Percentiles rank a stretch among this genome's conserved stretches.
phyloP scores from a whole-genome alignment of 2,329 filamentous ascomycete genomes.

The Nannizziopsis barbatae region DNA sequence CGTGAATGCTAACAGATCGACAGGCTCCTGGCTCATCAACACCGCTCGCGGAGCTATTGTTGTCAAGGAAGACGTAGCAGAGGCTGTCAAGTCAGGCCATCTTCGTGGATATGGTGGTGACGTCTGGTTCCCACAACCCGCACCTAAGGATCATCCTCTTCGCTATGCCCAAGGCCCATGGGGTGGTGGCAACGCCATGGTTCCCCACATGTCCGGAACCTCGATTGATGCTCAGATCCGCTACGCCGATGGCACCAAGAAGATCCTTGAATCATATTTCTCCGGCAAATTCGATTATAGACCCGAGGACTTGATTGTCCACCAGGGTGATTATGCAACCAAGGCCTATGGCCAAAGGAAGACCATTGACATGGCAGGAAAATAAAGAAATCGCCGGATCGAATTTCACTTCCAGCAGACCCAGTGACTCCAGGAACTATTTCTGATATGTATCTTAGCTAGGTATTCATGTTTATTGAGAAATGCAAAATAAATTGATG shows the following conservation, averaged over 20 bases:
- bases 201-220: conserved; percentile 96
- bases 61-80: conserved; percentile 97
- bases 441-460: too few relatives aligned
- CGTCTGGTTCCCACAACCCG: conserved; percentile 91
- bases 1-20: conserved; percentile 2
- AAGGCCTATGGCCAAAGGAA: conserved; percentile 75
- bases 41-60: conserved; percentile 97
- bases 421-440: too few relatives aligned
- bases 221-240: conserved; percentile 96
- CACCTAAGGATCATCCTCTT: conserved; percentile 82
- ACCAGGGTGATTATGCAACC: conserved; percentile 84
- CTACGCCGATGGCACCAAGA: conserved; percentile 78
- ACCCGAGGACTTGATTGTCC: conserved; percentile 80
- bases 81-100: conserved; percentile 81
- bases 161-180: conserved; percentile 88
- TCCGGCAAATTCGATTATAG: conserved; percentile 77
- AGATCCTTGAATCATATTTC: conserved; percentile 85
- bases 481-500: too few relatives aligned
- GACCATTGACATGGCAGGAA: conserved; percentile 8
- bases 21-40: conserved; percentile 93
- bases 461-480: too few relatives aligned
- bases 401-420: too few relatives aligned
- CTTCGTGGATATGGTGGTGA: conserved; percentile 41
- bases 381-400: neutral
- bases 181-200: conserved; percentile 96